phyloP scores from a whole-genome alignment of 139 green algal genomes.

The Edaphochlamys debaryana region DNA sequence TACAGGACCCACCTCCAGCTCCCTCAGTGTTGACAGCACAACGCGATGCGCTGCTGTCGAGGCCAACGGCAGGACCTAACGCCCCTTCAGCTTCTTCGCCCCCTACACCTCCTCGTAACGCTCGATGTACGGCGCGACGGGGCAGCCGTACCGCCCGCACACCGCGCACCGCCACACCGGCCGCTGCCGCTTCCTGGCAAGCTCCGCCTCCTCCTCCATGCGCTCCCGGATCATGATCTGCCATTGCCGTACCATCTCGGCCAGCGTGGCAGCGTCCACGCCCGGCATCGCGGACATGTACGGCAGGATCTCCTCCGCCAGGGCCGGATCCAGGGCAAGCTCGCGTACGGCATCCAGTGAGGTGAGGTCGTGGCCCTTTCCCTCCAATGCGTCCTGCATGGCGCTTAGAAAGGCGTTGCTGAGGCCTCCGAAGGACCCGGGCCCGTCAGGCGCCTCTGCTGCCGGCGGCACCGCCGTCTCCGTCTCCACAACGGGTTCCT shows the following conservation, averaged over 20 bases:
- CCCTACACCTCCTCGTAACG: constrained; percentile 40
- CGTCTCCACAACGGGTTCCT: too few species aligned
- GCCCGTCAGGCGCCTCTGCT: too few species aligned
- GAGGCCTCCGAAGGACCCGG: constrained; percentile 48
- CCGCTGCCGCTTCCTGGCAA: constrained; percentile 26
- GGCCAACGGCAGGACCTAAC: too few species aligned
- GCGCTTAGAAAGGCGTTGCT: constrained; percentile 34
- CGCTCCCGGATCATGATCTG: constrained; percentile 40
- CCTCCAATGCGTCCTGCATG: constrained; percentile 51
- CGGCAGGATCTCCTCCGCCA: constrained; percentile 28
- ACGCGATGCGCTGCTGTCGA: too few species aligned
- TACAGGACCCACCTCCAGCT: too few species aligned
- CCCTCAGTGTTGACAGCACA: too few species aligned
- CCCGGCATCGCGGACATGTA: neutral
- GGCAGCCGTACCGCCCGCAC: constrained; percentile 56
- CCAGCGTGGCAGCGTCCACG: neutral
- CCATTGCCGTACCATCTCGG: constrained; percentile 52
- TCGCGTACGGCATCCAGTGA: constrained; percentile 27
- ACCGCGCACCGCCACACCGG: constrained; percentile 55
- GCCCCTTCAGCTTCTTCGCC: too few species aligned
- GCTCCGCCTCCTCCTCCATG: constrained; percentile 48
- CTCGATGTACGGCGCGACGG: constrained; percentile 61
- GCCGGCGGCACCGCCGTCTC: too few species aligned
- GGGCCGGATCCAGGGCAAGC: constrained; percentile 8
- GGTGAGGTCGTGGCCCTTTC: constrained; percentile 41